Evolutionary conservation across 2,329 filamentous ascomycete species (phyloP).

Genomic region (Furcasterigmium furcatum): DNA sequence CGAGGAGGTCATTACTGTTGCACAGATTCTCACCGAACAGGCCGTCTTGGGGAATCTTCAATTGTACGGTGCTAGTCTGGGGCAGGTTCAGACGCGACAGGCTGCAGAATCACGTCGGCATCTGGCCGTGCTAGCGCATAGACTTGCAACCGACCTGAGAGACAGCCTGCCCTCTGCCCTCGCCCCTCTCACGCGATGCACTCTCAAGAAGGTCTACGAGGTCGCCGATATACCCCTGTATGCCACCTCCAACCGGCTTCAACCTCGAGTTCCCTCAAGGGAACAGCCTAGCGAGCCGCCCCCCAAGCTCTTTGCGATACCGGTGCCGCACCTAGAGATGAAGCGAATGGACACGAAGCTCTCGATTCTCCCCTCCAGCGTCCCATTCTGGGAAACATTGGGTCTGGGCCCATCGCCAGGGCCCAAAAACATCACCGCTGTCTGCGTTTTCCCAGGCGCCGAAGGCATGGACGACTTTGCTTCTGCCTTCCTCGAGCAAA

Average conservation of each 20-base stretch:
- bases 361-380: conserved; percentile 70
- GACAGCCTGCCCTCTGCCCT: conserved; percentile 42
- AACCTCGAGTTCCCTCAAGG: conserved; percentile 42
- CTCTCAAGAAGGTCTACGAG: conserved; percentile 9
- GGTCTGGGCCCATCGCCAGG: conserved; percentile 71
- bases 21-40: conserved; percentile 71
- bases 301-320: conserved; percentile 58
- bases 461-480: conserved; percentile 60
- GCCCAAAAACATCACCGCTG: conserved; percentile 65
- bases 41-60: conserved; percentile 46
- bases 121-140: conserved; percentile 38
- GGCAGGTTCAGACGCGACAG: conserved; percentile 12
- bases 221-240: conserved; percentile 33
- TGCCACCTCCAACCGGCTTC: conserved; percentile 48
- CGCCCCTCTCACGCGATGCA: conserved; percentile 19
- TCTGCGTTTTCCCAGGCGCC: conserved; percentile 68
- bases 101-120: conserved; percentile 34
- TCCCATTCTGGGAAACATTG: conserved; percentile 79
- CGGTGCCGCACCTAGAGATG: conserved; percentile 68
- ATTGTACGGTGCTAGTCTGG: conserved; percentile 8
- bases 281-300: conserved; percentile 40
- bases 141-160: conserved; percentile 45
- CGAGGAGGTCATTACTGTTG: conserved; percentile 62
- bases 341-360: conserved; percentile 66
- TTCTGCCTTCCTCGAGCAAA: conserved; percentile 61